Percentiles rank a stretch among this genome's conserved stretches.
Conservation (phyloP, 1,284 basidiomycete genomes). For the Leccinum subrobustum region DNA sequence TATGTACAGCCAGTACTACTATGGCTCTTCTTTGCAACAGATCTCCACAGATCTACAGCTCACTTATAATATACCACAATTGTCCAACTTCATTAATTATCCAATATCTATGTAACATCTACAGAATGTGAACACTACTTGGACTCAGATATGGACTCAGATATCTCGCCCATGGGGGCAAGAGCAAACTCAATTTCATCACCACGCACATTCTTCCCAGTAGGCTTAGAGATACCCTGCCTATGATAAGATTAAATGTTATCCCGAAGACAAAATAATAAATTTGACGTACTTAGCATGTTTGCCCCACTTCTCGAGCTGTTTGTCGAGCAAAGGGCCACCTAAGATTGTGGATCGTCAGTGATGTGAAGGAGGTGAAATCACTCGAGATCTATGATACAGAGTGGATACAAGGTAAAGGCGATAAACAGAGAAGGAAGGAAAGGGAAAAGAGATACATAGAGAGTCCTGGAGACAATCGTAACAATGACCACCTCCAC, state of each 20-base stretch:
- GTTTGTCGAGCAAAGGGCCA: neutral
- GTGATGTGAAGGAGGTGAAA: too few species aligned
- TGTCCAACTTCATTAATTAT: neutral
- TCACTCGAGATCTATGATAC: too few species aligned
- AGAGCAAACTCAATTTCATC: neutral
- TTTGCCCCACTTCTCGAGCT: neutral
- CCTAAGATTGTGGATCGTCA: too few species aligned
- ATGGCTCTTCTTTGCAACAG: too few species aligned
- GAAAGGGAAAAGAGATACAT: too few species aligned
- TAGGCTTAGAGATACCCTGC: neutral
- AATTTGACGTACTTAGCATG: neutral
- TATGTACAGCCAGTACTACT: too few species aligned
- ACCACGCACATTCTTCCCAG: neutral
- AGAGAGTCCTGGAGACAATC: too few species aligned
- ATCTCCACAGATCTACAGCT: neutral
- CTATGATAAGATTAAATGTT: neutral
- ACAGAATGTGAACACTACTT: neutral
- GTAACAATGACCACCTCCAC: too few species aligned
- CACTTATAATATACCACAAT: neutral
- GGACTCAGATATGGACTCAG: neutral
- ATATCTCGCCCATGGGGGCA: slow-evolving; percentile 1
- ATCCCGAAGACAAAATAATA: neutral
- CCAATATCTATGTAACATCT: neutral
- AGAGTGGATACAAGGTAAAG: too few species aligned
- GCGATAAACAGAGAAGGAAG: too few species aligned